phyloP scores from a whole-genome alignment of 768 basidiomycete genomes.

The Terana coerulea region DNA sequence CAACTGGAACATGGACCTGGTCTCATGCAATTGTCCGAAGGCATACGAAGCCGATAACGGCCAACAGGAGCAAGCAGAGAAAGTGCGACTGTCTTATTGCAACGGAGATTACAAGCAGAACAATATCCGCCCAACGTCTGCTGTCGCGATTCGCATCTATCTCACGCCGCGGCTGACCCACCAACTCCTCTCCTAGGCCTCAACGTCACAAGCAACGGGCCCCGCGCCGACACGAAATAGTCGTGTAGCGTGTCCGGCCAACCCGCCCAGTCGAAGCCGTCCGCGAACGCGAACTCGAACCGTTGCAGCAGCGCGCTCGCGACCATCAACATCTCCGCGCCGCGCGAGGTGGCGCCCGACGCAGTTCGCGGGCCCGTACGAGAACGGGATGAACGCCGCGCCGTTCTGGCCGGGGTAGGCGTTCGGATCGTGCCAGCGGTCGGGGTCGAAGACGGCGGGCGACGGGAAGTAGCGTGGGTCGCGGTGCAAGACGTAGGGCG shows the following conservation, averaged over 20 bases:
- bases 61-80: too few relatives aligned
- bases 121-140: too few relatives aligned
- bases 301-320: slow-evolving; percentile 28
- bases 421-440: slow-evolving; percentile 30
- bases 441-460: slow-evolving; percentile 36
- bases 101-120: too few relatives aligned
- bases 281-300: slow-evolving; percentile 31
- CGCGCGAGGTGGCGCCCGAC: slow-evolving; percentile 44
- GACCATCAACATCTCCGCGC: slow-evolving; percentile 32
- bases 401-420: slow-evolving; percentile 23
- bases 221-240: slow-evolving; percentile 35
- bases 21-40: too few relatives aligned
- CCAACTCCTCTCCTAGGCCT: too few relatives aligned
- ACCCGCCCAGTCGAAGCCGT: slow-evolving; percentile 24
- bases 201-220: slow-evolving; percentile 11
- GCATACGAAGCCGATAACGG: too few relatives aligned
- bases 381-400: slow-evolving; percentile 41
- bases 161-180: too few relatives aligned
- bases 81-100: too few relatives aligned
- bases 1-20: too few relatives aligned
- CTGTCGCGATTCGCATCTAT: too few relatives aligned
- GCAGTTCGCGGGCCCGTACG: slow-evolving; percentile 48
- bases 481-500: slow-evolving; percentile 39
- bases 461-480: slow-evolving; percentile 39
- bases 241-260: slow-evolving; percentile 35